These are phyloP conservation scores for Lindgomyces ingoldianus DNA, from an alignment of 495 filamentous ascomycete species.

Conservation along the genomic window DNA sequence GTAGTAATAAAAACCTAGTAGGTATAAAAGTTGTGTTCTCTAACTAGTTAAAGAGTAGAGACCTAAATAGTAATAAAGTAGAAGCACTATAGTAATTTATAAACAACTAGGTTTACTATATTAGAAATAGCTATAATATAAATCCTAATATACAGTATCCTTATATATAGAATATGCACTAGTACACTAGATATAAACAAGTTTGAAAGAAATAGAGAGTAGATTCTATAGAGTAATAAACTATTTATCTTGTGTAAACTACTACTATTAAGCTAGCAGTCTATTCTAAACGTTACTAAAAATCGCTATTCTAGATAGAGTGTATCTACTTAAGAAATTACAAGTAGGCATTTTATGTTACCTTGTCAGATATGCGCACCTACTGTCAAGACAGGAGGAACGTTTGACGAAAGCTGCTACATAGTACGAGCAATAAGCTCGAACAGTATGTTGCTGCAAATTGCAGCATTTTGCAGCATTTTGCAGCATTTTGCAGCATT, in stretches of 20 bases:
- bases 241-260: not conserved
- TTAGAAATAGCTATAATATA: not conserved
- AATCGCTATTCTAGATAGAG: constrained; percentile 6
- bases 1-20: constrained; percentile 11
- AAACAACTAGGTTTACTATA: not conserved
- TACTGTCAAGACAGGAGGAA: no score
- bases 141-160: constrained; percentile 5
- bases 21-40: constrained; percentile 1
- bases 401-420: no score
- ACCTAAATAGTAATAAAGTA: constrained; percentile 8
- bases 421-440: no score
- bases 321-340: constrained; percentile 1
- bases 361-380: no score
- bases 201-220: constrained; percentile 12
- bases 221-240: constrained; percentile 14
- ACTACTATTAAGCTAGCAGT: constrained; percentile 2
- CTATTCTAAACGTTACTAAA: constrained; percentile 10
- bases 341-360: not conserved
- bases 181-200: constrained; percentile 9
- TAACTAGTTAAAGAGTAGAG: constrained; percentile 16
- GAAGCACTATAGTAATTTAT: no score
- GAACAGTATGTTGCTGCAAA: no score
- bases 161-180: constrained; percentile 4
- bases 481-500: no score
- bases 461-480: no score